Evolutionary conservation across 495 filamentous ascomycete genomes (phyloP).

Genomic region (Chaetomium tenue): DNA sequence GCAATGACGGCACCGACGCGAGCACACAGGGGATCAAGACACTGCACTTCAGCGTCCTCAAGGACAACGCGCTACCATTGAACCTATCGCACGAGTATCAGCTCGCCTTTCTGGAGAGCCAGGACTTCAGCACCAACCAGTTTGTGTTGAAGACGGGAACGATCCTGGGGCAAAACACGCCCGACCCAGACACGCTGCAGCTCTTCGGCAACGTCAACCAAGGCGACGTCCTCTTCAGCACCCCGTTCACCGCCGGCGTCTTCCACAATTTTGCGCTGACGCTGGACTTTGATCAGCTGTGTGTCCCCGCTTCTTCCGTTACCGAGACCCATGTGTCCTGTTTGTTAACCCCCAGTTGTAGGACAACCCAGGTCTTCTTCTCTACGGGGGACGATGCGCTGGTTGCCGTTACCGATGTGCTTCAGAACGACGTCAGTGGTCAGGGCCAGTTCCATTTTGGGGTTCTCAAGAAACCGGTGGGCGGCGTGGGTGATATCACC

Average conservation of each 20-base stretch:
- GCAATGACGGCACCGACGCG: slow-evolving; percentile 46
- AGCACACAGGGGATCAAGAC: slow-evolving; percentile 48
- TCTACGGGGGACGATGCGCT: slow-evolving; percentile 37
- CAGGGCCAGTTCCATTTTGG: slow-evolving; percentile 52
- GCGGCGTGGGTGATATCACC: slow-evolving; percentile 38
- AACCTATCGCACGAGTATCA: slow-evolving; percentile 53
- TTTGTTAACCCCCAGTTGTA: background rate
- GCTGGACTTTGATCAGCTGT: slow-evolving; percentile 46
- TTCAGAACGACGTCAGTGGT: slow-evolving; percentile 43
- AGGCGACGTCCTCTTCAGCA: slow-evolving; percentile 41
- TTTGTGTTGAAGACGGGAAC: slow-evolving; percentile 51
- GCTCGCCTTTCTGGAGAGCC: slow-evolving; percentile 49
- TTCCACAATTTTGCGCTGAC: slow-evolving; percentile 52
- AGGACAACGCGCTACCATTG: slow-evolving; percentile 42
- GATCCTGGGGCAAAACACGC: slow-evolving; percentile 36
- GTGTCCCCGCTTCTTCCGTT: slow-evolving; percentile 10
- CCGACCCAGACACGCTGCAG: slow-evolving; percentile 40
- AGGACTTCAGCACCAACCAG: slow-evolving; percentile 50
- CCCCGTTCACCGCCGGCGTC: slow-evolving; percentile 36
- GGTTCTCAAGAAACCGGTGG: slow-evolving; percentile 45
- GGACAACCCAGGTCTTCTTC: slow-evolving; percentile 37
- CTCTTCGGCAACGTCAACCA: slow-evolving; percentile 43
- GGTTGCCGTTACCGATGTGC: slow-evolving; percentile 33
- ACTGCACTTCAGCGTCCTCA: slow-evolving; percentile 49
- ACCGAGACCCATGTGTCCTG: too few species aligned